Evolutionary conservation across 2,329 filamentous ascomycete genomes (phyloP), one percentile per base, ranked within the genome.

Genomic region (Phialocephala sp.): DNA sequence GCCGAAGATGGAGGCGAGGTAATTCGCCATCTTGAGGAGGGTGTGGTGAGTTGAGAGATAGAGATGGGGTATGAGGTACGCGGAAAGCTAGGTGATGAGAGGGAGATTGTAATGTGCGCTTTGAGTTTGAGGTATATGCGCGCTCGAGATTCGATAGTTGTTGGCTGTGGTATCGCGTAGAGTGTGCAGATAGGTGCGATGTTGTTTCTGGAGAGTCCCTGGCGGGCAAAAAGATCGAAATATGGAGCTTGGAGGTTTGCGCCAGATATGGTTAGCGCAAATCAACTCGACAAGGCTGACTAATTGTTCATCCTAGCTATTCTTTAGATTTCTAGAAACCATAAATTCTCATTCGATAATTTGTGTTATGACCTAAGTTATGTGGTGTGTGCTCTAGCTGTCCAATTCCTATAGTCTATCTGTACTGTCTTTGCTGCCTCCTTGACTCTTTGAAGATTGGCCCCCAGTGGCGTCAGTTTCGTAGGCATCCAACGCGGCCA

Each of bases 1-100:
- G 77, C 95, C 95, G 85, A 99, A 99, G 83, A 99, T 99, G 78
- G 93, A 97, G 76, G 95, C 95, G 79, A 99, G 91, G 79, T 97
- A 98, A 85, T 97, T 97, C 77, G 94, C 94, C 94, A 97, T 97
- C 71, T 58, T 59, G 36, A 11, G 50, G 39, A 22, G 6, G 39
- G 45, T 59, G 59, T 61, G 35, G 36, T 35, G 50, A 41, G 43
- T 22, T 36, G 52, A 27, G 54, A 18, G 35, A 35, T 56, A 36
- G 43, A 45, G 56, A 22, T 58, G n/a, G 24, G 11, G 54, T 54
- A 39, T 39, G 39, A 50, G 27, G 41, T 3, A 20, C 39, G 36
- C 36, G 27, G 41, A 56, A n/a, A 24, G 18, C 43, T 32, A 8
- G 12, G 3, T 11, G 41, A 1, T 43, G 24, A 8, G 2, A 32